phyloP scores from a whole-genome alignment of 208 protist genomes.

The Lotmaria passim region DNA sequence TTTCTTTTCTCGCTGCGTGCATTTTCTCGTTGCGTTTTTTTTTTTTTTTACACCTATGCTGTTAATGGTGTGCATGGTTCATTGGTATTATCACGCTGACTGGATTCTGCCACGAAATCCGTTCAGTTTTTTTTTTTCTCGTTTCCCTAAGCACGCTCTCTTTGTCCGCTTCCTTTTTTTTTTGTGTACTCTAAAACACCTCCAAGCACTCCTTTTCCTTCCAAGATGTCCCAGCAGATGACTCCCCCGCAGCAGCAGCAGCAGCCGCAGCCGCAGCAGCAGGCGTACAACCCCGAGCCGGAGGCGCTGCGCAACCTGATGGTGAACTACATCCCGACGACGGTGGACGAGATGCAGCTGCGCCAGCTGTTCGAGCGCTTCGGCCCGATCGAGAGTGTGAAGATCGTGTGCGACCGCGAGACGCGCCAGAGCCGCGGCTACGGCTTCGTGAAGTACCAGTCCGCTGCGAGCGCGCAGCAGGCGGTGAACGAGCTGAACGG shows the following conservation, averaged over 20 bases:
- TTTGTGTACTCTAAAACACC: not conserved
- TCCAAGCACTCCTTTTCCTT: not conserved
- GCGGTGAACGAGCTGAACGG: constrained; percentile 85
- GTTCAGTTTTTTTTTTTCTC: constrained; percentile 4
- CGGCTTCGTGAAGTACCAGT: constrained; percentile 91
- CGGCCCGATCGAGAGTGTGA: constrained; percentile 86
- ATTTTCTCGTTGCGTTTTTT: not conserved
- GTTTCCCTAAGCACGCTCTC: constrained; percentile 4
- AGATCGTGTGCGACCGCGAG: constrained; percentile 89
- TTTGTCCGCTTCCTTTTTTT: not conserved
- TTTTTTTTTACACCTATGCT: not conserved
- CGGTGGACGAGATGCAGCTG: constrained; percentile 84
- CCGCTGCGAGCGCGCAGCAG: constrained; percentile 68
- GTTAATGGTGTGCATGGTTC: not conserved
- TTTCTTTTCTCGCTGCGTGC: constrained; percentile 7
- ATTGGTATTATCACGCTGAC: not conserved
- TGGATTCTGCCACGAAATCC: too few species aligned
- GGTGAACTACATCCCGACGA: constrained; percentile 91
- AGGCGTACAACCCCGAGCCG: constrained; percentile 65
- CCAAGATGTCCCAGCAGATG: constrained; percentile 51
- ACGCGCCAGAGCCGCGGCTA: constrained; percentile 88
- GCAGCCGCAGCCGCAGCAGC: constrained; percentile 45
- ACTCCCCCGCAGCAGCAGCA: constrained; percentile 39
- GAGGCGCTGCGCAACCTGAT: constrained; percentile 86
- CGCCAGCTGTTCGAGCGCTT: constrained; percentile 86